Evolutionary conservation across 768 basidiomycete species (phyloP).

Genomic region (Porpolomopsis calyptriformis): DNA sequence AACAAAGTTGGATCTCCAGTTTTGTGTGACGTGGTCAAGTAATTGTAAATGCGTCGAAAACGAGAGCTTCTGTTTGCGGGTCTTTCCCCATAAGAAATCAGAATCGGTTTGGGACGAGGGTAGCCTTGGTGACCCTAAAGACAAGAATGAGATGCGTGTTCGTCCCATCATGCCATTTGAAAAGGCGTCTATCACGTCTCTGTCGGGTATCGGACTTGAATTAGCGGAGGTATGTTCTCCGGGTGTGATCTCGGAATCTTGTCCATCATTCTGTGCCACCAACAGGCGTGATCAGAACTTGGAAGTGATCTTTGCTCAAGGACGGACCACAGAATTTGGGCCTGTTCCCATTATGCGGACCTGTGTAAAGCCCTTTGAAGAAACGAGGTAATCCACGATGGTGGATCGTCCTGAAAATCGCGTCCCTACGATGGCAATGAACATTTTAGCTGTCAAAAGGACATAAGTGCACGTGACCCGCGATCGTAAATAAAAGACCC

Average conservation of each 20-base stretch:
- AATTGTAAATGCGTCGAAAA: conserved; percentile 44
- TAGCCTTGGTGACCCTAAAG: conserved; percentile 26
- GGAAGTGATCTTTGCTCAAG: too few relatives aligned
- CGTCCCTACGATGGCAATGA: conserved; percentile 59
- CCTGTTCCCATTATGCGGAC: conserved; percentile 28
- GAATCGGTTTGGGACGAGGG: conserved; percentile 8
- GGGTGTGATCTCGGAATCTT: background rate
- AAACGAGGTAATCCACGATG: conserved; percentile 49
- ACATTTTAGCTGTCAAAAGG: too few relatives aligned
- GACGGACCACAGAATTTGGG: conserved; percentile 2
- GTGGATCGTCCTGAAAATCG: conserved; percentile 50
- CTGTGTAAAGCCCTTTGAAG: conserved; percentile 44
- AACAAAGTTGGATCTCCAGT: conserved; percentile 76
- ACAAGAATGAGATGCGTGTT: conserved; percentile 29
- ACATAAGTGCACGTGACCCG: too few relatives aligned
- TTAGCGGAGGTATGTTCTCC: background rate
- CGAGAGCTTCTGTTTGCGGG: conserved; percentile 12
- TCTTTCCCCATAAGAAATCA: conserved; percentile 1
- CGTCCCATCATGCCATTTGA: conserved; percentile 3
- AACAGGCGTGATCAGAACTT: too few relatives aligned
- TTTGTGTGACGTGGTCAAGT: conserved; percentile 64
- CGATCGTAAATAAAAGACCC: too few relatives aligned
- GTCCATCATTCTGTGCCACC: conserved; percentile 6
- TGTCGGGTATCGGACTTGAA: conserved; percentile 10
- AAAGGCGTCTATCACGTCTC: conserved; percentile 3